phyloP scores from a whole-genome alignment of 2,329 filamentous ascomycete genomes.

The Capronia epimyces region DNA sequence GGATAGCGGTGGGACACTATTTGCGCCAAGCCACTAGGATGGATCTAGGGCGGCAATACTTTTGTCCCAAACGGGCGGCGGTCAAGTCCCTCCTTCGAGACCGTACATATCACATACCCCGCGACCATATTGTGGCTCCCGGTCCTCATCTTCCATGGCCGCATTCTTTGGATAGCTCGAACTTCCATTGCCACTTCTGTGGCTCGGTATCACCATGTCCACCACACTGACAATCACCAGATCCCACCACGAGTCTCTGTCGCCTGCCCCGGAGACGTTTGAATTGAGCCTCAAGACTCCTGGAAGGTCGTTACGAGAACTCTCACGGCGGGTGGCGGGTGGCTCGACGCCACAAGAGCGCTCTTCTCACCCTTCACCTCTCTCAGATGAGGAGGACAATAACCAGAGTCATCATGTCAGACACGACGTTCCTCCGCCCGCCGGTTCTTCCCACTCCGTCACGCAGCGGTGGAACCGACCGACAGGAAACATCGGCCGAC shows the following conservation, averaged over 20 bases:
- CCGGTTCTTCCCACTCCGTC: slow-evolving; percentile 4
- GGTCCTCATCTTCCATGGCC: too few relatives aligned
- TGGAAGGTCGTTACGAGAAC: slow-evolving; percentile 12
- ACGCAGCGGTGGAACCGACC: slow-evolving; percentile 56
- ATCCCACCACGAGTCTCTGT: not conserved
- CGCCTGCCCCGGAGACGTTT: slow-evolving; percentile 8
- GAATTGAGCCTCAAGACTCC: slow-evolving; percentile 24
- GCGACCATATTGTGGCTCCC: too few relatives aligned
- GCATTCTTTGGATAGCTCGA: too few relatives aligned
- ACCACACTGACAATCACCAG: slow-evolving; percentile 9
- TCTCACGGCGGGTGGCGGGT: slow-evolving; percentile 14
- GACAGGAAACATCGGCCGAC: slow-evolving; percentile 46
- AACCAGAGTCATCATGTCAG: not conserved
- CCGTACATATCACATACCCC: too few relatives aligned
- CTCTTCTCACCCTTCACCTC: not conserved
- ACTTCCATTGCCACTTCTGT: too few relatives aligned
- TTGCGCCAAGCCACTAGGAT: too few relatives aligned
- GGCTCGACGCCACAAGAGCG: not conserved
- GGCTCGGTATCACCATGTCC: slow-evolving; percentile 6
- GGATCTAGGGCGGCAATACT: too few relatives aligned
- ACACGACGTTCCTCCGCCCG: not conserved
- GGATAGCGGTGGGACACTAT: too few relatives aligned
- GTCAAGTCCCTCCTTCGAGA: too few relatives aligned
- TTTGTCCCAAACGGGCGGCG: too few relatives aligned
- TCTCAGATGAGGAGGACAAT: slow-evolving; percentile 1